phyloP scores from a whole-genome alignment of 176 grass and related monocot species.

The Olyra latifolia region DNA sequence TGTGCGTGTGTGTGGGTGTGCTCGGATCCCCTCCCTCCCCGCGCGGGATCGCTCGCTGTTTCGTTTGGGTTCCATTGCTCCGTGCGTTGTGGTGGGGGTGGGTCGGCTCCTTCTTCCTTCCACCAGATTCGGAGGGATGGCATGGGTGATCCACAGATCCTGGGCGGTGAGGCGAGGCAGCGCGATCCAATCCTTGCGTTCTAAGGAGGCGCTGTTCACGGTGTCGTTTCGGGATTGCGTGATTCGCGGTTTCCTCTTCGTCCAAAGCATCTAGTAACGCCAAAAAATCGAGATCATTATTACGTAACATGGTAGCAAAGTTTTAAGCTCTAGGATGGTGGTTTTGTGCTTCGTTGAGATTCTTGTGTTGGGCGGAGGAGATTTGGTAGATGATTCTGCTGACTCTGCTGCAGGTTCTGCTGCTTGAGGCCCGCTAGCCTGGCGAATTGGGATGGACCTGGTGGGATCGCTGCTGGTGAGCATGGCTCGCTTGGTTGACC shows the following conservation, averaged over 20 bases:
- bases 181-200: too few relatives aligned
- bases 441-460: constrained; percentile 53
- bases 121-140: background rate
- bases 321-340: constrained; percentile 5
- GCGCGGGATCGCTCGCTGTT: background rate
- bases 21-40: background rate
- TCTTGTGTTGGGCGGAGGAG: background rate
- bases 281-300: background rate
- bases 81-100: background rate
- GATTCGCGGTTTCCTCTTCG: too few relatives aligned
- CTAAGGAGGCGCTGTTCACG: background rate
- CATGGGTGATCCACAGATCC: too few relatives aligned
- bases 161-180: too few relatives aligned
- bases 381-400: background rate
- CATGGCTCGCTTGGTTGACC: constrained; percentile 38
- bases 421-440: background rate
- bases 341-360: background rate
- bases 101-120: background rate
- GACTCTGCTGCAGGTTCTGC: constrained; percentile 31
- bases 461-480: constrained; percentile 53
- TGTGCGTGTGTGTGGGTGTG: background rate
- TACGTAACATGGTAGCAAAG: background rate
- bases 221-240: background rate
- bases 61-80: background rate
- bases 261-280: constrained; percentile 7